These are phyloP conservation scores for Pseudogymnoascus sp. DNA, from an alignment of 2,329 filamentous ascomycete genomes.

Conservation along the genomic window DNA sequence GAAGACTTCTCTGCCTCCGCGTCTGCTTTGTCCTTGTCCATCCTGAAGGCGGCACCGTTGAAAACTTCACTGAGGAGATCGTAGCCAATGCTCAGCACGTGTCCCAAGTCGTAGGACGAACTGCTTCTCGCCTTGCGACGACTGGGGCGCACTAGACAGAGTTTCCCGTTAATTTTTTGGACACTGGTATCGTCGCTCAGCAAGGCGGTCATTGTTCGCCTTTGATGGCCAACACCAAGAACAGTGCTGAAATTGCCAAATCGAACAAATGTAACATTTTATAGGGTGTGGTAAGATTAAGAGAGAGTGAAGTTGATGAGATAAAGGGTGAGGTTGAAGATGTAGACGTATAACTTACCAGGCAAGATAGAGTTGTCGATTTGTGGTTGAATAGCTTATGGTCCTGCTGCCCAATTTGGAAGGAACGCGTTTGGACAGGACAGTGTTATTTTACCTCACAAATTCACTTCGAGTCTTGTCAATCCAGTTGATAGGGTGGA, in stretches of 20 bases:
- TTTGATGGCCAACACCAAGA: not conserved
- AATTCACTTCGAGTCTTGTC: not conserved
- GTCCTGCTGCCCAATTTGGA: not conserved
- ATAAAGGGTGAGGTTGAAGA: not conserved
- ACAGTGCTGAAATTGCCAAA: not conserved
- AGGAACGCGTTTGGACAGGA: not conserved
- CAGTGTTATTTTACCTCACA: not conserved
- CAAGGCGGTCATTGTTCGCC: not conserved
- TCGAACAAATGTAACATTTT: not conserved
- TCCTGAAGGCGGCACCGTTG: not conserved
- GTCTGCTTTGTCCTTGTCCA: conserved; percentile 5
- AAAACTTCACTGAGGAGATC: not conserved
- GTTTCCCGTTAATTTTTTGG: conserved; percentile 6
- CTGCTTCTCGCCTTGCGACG: not conserved
- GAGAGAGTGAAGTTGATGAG: not conserved
- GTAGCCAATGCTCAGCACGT: not conserved
- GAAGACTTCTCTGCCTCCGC: not conserved
- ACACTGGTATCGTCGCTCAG: not conserved
- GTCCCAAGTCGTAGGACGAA: not conserved
- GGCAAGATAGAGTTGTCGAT: not conserved
- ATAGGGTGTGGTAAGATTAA: not conserved
- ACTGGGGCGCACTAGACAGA: not conserved
- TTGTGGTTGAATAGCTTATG: not conserved
- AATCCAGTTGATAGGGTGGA: not conserved
- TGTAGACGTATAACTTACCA: not conserved